phyloP scores from a whole-genome alignment of 805 yeast species.

The Candida pini region DNA sequence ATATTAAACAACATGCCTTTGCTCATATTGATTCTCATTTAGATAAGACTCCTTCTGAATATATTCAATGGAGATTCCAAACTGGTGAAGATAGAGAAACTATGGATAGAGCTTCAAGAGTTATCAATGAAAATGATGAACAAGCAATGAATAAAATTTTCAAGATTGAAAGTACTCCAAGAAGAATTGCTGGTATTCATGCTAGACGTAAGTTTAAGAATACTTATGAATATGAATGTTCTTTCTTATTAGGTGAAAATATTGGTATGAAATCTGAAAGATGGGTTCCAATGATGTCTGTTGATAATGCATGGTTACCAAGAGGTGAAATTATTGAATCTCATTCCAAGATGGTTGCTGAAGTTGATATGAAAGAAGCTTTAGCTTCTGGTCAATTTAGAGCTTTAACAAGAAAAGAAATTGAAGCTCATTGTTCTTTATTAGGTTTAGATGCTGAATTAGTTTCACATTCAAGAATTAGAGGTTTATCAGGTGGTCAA shows the following conservation, averaged over 20 bases:
- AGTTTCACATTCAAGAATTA: slow-evolving; percentile 99
- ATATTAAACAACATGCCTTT: slow-evolving; percentile 99
- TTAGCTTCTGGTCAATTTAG: slow-evolving; percentile 99
- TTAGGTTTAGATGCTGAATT: slow-evolving; percentile 98
- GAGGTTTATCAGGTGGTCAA: slow-evolving; percentile 99
- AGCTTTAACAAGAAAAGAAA: slow-evolving; percentile 99
- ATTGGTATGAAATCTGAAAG: slow-evolving; percentile 98
- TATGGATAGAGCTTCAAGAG: slow-evolving; percentile 99
- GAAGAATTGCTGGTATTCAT: slow-evolving; percentile 92
- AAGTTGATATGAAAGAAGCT: slow-evolving; percentile 99
- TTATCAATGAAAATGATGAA: slow-evolving; percentile 95
- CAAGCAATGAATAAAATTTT: slow-evolving; percentile 98
- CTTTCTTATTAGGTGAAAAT: slow-evolving; percentile 97
- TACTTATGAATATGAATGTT: slow-evolving; percentile 99
- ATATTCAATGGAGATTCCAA: slow-evolving; percentile 99
- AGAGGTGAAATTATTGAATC: slow-evolving; percentile 97
- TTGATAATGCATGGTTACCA: slow-evolving; percentile 99
- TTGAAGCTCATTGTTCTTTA: slow-evolving; percentile 97
- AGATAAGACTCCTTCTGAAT: slow-evolving; percentile 99
- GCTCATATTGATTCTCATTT: slow-evolving; percentile 98
- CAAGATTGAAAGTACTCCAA: slow-evolving; percentile 97
- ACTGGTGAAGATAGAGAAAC: slow-evolving; percentile 99
- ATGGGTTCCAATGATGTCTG: slow-evolving; percentile 99
- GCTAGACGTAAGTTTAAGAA: slow-evolving; percentile 99
- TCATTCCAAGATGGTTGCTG: slow-evolving; percentile 98